Evolutionary conservation across 805 yeast genomes (phyloP), one percentile per base, ranked within the genome.

Genomic region (Spathaspora arborariae): DNA sequence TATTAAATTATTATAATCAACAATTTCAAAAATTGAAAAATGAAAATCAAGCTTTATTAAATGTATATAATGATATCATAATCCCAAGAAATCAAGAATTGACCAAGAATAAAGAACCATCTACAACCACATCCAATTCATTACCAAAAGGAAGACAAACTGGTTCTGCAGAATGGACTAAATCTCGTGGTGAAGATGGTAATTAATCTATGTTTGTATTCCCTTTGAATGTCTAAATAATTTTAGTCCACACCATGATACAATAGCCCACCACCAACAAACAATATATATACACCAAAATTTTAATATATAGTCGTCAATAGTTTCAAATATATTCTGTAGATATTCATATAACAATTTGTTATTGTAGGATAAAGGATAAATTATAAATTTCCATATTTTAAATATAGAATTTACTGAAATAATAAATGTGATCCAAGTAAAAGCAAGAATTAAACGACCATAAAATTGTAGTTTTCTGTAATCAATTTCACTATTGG

Each of bases 221-320:
- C 40, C 45, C 21, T 35, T 42, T 19, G 94, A 84, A 58, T 88
- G 94, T 46, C 89, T 71, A 64, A 88, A 88, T 47, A 87, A 67
- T 62, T 88, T 88, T 76, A 87, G 73, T 33, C 94, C 91, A 39
- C 82, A 71, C 96, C 96, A 88, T 9, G 90, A 80, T 3, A 77
- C 66, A 8, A 81, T 65, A 37, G 90, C 80, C 95, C 96, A 87
- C 75, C 75, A 71, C 76, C 76, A 72, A 10, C 57, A 51, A 15
- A 70, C 65, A 37, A 72, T 65, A 50, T 72, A 72, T 2, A 72
- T 58, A 41, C 72, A 57, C 75, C 75, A 72, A 13, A 63, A 43
- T 16, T 66, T 60, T 19, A 71, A 40, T 4, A 71, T 62, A 41
- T 62, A 60, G 18, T 53, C 44, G 54, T 72, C 76, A 11, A 58